Evolutionary conservation across 140 eudicot species (phyloP).

Genomic region (Ambrosia hybrid): DNA sequence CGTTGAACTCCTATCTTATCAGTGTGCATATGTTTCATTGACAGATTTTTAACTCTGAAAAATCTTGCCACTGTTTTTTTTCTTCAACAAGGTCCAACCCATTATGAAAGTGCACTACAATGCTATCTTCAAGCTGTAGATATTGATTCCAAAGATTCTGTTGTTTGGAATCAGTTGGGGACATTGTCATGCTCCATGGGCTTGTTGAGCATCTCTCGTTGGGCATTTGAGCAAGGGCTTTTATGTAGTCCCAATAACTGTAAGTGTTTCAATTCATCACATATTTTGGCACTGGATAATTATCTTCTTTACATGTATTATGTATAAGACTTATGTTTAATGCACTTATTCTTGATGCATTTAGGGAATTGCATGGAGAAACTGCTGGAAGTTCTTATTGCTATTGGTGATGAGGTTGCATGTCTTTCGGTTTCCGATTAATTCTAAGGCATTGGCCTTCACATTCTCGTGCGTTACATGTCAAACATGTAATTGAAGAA

Average conservation of each 20-base stretch:
- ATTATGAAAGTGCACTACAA: conserved; percentile 65
- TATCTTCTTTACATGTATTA: conserved; percentile 1
- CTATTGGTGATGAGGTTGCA: conserved; percentile 94
- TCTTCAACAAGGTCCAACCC: conserved; percentile 79
- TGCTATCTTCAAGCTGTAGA: conserved; percentile 99
- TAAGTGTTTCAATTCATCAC: conserved; percentile 35
- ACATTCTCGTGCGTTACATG: conserved; percentile 90
- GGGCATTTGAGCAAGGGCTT: conserved; percentile 99
- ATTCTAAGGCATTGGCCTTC: conserved; percentile 94
- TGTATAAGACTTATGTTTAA: conserved; percentile 8
- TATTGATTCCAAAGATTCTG: conserved; percentile 91
- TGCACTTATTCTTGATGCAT: conserved; percentile 22
- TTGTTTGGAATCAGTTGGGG: conserved; percentile 96
- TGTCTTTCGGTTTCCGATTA: conserved; percentile 86
- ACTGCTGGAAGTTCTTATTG: conserved; percentile 91
- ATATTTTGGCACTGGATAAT: neutral
- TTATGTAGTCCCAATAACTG: conserved; percentile 96
- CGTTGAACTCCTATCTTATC: conserved; percentile 5
- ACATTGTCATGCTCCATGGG: conserved; percentile 96
- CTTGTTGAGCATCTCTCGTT: conserved; percentile 81
- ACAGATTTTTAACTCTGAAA: conserved; percentile 85
- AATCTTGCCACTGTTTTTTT: conserved; percentile 91
- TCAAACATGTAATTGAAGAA: conserved; percentile 74
- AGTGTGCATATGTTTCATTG: conserved; percentile 19
- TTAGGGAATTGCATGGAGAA: conserved; percentile 99